Conservation (phyloP, 441 rosid genomes). For the Adansonia grandidieri region DNA sequence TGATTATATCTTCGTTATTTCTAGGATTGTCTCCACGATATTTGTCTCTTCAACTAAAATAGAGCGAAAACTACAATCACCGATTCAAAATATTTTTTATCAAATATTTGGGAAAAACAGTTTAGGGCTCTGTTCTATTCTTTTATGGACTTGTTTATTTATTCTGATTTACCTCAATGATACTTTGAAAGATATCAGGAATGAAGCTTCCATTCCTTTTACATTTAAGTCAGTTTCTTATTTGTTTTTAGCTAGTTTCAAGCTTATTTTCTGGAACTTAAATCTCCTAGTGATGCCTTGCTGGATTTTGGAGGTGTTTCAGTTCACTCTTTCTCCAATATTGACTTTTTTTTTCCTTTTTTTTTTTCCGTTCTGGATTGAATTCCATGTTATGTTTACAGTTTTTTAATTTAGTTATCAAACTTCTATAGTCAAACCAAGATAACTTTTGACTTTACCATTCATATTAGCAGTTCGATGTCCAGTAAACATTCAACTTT, state of each 20-base stretch:
- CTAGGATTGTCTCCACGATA: background rate
- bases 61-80: background rate
- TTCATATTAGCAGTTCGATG: slow-evolving; percentile 8
- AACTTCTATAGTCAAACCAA: slow-evolving; percentile 3
- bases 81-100: background rate
- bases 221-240: slow-evolving; percentile 11
- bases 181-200: background rate
- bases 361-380: no score
- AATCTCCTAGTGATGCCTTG: background rate
- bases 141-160: slow-evolving; percentile 3
- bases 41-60: slow-evolving; percentile 9
- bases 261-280: slow-evolving; percentile 17
- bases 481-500: slow-evolving; percentile 15
- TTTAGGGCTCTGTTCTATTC: slow-evolving; percentile 3
- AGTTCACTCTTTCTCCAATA: background rate
- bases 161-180: background rate
- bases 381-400: background rate
- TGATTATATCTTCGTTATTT: background rate
- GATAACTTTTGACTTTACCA: background rate
- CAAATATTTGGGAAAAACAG: slow-evolving; percentile 10
- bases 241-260: slow-evolving; percentile 1
- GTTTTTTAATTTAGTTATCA: slow-evolving; percentile 4
- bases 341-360: background rate
- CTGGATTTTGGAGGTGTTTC: background rate
- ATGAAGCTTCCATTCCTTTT: slow-evolving; percentile 6